Base-by-base conservation (phyloP, 768 basidiomycete species). In the Lentinula sp. region DNA sequence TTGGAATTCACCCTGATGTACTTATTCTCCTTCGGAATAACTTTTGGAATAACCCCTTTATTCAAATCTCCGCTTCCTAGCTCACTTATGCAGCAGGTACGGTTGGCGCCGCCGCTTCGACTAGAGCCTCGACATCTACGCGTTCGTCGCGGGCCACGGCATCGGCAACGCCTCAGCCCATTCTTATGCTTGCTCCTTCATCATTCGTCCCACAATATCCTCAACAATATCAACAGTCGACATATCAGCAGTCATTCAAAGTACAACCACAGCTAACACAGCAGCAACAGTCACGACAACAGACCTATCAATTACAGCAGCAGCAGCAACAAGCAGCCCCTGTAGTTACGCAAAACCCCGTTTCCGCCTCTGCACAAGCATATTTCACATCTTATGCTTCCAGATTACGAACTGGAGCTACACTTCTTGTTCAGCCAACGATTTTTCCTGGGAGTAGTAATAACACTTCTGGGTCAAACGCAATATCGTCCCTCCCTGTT, bases 371-470 rank as follows among this genome's bases (percentile, higher is more conserved):
- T 0, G 72, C 81, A 0, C 96, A 98, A 70, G 95, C 89, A 0
- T 74, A 86, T 13, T 80, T 84, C 60, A 88, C 93, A 0, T 89
- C 92, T 2, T 98, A 97, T 70, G 78, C 94, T 0, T 90, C 95
- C 5, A 84, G 96, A n/a, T 76, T 98, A 56, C 86, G 91, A 28
- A 95, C 96, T 0, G 97, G 97, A 15, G 81, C 89, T 3, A 89
- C 93, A 0, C 84, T 94, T 5, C 84, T 99, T 65, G 82, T 98
- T 73, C 97, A 99, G 68, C 97, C 97, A 18, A 84, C 93, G 66
- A 67, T 84, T 10, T 56, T 56, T n/a, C 55, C 55, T 11, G 55
- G 55, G 4, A 40, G 37, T 18, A 55, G 16, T 37, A 7, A 78
- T 39, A 74, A 70, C 0, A 40, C 74, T 15, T 60, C 71, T 2